Conservation (phyloP, 2,329 filamentous ascomycete species). For the Sporothrix luriei region DNA sequence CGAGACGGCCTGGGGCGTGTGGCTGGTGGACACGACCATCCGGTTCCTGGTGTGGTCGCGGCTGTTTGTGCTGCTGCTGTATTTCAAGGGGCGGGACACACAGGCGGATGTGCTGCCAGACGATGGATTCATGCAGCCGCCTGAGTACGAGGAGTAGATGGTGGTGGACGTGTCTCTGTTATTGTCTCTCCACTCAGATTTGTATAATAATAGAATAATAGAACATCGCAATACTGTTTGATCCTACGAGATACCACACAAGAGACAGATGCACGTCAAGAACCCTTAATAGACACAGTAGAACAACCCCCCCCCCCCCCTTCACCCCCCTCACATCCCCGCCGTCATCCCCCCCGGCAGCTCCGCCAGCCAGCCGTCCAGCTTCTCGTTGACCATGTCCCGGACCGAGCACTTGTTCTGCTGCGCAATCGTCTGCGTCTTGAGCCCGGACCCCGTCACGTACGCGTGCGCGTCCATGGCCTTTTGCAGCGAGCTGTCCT, state of each 20-base stretch:
- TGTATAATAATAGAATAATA: background rate
- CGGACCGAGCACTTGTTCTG: constrained; percentile 42
- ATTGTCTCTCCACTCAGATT: background rate
- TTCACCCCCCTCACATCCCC: background rate
- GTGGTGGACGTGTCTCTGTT: background rate
- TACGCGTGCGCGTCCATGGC: constrained; percentile 26
- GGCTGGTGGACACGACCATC: constrained; percentile 36
- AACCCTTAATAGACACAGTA: too few relatives aligned
- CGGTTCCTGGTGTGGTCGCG: background rate
- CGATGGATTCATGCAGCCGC: background rate
- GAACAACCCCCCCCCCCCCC: too few relatives aligned
- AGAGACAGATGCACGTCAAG: too few relatives aligned
- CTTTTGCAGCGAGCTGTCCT: constrained; percentile 42
- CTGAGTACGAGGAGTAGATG: background rate
- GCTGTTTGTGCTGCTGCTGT: background rate
- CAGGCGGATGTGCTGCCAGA: background rate
- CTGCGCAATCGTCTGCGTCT: constrained; percentile 42
- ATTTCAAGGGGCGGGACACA: constrained; percentile 5
- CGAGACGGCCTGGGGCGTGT: constrained; percentile 40
- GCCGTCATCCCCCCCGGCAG: constrained; percentile 38
- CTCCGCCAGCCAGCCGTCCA: constrained; percentile 42
- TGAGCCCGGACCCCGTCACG: constrained; percentile 35
- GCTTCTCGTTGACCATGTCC: constrained; percentile 40
- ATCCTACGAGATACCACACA: background rate
- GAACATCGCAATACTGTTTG: background rate